A percentile compares a stretch with the other conserved stretches of the same genome.
phyloP scores from a whole-genome alignment of 2,329 filamentous ascomycete species.

The Clarireedia homoeocarpa region DNA sequence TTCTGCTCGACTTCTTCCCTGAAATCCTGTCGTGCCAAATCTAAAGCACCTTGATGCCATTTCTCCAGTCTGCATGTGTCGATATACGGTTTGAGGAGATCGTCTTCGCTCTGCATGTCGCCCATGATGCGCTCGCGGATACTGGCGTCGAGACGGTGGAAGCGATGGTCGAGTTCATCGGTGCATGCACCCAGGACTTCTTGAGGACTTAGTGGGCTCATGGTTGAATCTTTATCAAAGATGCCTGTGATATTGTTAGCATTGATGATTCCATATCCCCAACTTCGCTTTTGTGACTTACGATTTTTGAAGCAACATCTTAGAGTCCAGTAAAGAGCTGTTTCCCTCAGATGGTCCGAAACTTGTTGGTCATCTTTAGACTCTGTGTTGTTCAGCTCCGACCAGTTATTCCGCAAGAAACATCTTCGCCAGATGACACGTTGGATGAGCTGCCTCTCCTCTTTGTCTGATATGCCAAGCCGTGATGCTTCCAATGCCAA shows the following conservation, averaged over 20 bases:
- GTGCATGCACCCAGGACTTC: constrained; percentile 53
- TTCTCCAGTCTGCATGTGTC: constrained; percentile 61
- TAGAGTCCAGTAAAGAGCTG: constrained; percentile 61
- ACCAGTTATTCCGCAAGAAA: constrained; percentile 80
- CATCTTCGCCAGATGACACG: constrained; percentile 82
- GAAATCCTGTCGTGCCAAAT: constrained; percentile 32
- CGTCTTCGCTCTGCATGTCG: constrained; percentile 68
- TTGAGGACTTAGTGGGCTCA: constrained; percentile 42
- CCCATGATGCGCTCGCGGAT: constrained; percentile 60
- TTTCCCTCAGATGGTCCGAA: constrained; percentile 52
- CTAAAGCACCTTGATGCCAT: constrained; percentile 48
- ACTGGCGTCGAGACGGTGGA: constrained; percentile 51
- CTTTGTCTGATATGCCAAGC: constrained; percentile 45
- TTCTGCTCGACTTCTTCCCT: constrained; percentile 28
- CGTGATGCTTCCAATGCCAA: constrained; percentile 35
- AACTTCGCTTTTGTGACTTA: constrained; percentile 36
- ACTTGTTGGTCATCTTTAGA: constrained; percentile 65
- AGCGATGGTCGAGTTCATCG: constrained; percentile 53
- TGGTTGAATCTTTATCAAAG: constrained; percentile 34
- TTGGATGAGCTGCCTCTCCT: constrained; percentile 47
- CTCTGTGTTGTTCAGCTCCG: constrained; percentile 66
- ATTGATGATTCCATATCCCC: constrained; percentile 21
- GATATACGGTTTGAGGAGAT: constrained; percentile 54
- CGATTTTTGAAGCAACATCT: constrained; percentile 55
- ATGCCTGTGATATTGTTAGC: constrained; percentile 24